Base-by-base conservation (phyloP, 208 protist species). In the Spongospora subterranea region DNA sequence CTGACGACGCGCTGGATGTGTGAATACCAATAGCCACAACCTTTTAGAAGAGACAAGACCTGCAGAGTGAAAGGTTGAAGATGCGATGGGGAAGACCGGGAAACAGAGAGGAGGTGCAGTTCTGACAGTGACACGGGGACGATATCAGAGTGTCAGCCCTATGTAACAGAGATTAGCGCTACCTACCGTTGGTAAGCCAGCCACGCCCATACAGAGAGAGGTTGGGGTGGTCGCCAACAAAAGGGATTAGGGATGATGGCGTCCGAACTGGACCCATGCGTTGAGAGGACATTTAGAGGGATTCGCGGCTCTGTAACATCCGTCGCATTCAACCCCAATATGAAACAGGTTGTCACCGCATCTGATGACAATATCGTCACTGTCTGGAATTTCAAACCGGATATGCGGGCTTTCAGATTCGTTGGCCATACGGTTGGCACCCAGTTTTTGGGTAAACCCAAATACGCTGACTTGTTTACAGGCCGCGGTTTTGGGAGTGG, bases 351-450 rank as follows among this genome's bases (percentile, higher is more conserved):
- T 32, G 91, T 92, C 39, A 94, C 94, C 0, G 94, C 91, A 35
- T 77, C 88, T 11, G 54, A 91, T 24, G 94, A 96, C 65, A 20
- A 38, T 24, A 89, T 29, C 41, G 89, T 96, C 39, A 95, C 95
- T 93, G 93, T 96, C 38, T 96, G 94, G 94, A 95, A 96, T 88
- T 96, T 96, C 91, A 95, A 96, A 88, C 89, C 93, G 0, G 92
- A 95, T 88, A n/a, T 95, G 65, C 90, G 94, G n/a, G 94, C 94
- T 13, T 96, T 94, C 82, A 53, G 94, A 0, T 95, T 94, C 76
- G 77, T 91, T 0, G 94, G 95, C 13, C 94, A 95, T 92, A 94
- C 89, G 77, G 94, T 92, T 32, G 6, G 39, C 0, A 46, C 35
- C 11, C 6, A 82, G 71, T 20, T 40, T 43, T 43, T 82, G 13